phyloP scores from a whole-genome alignment of 805 yeast genomes.

The Wickerhamiella alocasiicola region DNA sequence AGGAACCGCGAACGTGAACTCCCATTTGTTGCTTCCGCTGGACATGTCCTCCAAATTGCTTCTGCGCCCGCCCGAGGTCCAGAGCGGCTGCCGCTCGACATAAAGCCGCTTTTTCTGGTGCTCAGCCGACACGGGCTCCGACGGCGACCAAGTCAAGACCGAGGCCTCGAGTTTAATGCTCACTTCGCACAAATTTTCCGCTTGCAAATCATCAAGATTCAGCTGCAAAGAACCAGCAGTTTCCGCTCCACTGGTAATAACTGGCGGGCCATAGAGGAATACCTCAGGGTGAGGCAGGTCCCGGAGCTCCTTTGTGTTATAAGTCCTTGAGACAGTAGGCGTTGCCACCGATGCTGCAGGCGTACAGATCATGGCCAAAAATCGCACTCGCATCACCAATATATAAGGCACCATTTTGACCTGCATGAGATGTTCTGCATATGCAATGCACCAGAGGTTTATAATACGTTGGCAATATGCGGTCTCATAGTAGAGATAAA shows the following conservation, averaged over 20 bases:
- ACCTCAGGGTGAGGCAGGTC: slow-evolving; percentile 7
- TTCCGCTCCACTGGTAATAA: neutral
- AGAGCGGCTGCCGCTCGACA: slow-evolving; percentile 4
- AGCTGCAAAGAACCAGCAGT: neutral
- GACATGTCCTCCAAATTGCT: neutral
- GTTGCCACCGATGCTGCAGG: too few species aligned
- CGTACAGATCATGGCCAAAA: too few species aligned
- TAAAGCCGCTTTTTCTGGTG: slow-evolving; percentile 8
- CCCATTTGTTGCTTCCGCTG: neutral
- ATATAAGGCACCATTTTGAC: too few species aligned
- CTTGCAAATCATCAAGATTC: neutral
- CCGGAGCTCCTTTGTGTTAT: too few species aligned
- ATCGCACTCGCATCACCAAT: too few species aligned
- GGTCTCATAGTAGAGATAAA: too few species aligned
- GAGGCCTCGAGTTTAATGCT: slow-evolving; percentile 2
- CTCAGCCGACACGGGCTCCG: neutral
- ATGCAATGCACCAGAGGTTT: too few species aligned
- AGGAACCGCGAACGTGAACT: slow-evolving; percentile 5
- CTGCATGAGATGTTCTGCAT: too few species aligned
- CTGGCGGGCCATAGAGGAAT: slow-evolving; percentile 2
- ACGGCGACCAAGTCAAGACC: slow-evolving; percentile 1
- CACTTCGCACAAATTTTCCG: neutral
- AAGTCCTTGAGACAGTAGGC: too few species aligned
- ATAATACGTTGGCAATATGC: too few species aligned
- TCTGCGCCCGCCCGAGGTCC: neutral